These are phyloP conservation scores for Furcasterigmium furcatum DNA, from an alignment of 2,329 filamentous ascomycete species.

Conservation along the genomic window DNA sequence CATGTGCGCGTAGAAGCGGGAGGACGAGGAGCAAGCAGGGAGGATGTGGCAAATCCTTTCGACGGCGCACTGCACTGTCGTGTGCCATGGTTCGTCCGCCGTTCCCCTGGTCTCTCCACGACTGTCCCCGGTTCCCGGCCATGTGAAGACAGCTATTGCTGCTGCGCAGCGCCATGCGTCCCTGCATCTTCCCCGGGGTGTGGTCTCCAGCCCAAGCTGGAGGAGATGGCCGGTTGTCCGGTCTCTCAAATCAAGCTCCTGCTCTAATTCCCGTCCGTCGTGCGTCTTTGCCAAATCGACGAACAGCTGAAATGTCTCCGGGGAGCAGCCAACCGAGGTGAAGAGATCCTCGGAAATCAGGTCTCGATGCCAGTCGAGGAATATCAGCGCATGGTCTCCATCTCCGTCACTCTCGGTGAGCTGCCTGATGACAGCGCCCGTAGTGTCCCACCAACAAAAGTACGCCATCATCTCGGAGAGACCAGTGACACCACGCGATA, in stretches of 20 bases:
- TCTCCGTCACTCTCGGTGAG: slow-evolving; percentile 9
- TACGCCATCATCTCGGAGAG: slow-evolving; percentile 32
- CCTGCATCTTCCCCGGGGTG: slow-evolving; percentile 17
- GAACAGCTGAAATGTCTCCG: slow-evolving; percentile 31
- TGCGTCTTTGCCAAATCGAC: slow-evolving; percentile 24
- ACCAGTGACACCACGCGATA: slow-evolving; percentile 27
- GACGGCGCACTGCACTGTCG: slow-evolving; percentile 23
- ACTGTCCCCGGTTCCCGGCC: no score
- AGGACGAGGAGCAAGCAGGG: slow-evolving; percentile 22
- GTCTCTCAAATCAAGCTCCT: slow-evolving; percentile 9
- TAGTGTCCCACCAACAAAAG: slow-evolving; percentile 36
- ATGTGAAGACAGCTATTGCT: slow-evolving; percentile 23
- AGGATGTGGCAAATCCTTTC: slow-evolving; percentile 30
- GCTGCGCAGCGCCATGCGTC: slow-evolving; percentile 30
- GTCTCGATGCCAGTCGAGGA: slow-evolving; percentile 36
- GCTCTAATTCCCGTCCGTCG: neutral
- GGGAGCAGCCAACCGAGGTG: slow-evolving; percentile 29
- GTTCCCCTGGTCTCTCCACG: neutral
- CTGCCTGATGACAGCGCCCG: slow-evolving; percentile 17
- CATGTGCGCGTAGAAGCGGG: slow-evolving; percentile 34
- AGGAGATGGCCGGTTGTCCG: slow-evolving; percentile 21
- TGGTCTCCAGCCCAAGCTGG: slow-evolving; percentile 9
- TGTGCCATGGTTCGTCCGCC: neutral
- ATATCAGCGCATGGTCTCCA: slow-evolving; percentile 21
- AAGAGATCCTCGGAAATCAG: slow-evolving; percentile 28